A percentile compares a stretch with the other conserved stretches of the same genome.
These are phyloP conservation scores for Phascolomyces articulosus DNA, from an alignment of 371 early-diverging fungal species.

Conservation along the genomic window DNA sequence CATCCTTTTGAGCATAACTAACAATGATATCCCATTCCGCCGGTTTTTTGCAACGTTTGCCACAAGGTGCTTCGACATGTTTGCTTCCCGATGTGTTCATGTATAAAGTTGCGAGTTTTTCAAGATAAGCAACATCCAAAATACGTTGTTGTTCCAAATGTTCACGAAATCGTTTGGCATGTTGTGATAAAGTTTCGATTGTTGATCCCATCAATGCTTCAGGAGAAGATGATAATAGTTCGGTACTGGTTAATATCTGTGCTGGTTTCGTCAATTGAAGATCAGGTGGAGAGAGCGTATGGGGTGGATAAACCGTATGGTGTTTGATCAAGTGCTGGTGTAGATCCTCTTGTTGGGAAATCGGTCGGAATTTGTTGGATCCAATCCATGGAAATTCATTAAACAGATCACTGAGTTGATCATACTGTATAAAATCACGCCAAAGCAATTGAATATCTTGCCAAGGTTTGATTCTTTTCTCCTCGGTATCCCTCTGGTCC, in stretches of 20 bases:
- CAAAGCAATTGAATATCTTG: slow-evolving; percentile 32
- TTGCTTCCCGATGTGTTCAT: slow-evolving; percentile 26
- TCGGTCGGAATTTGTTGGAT: slow-evolving; percentile 23
- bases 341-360: not conserved
- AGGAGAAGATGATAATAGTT: slow-evolving; percentile 21
- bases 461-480: slow-evolving; percentile 28
- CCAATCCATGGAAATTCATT: slow-evolving; percentile 36
- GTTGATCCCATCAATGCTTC: slow-evolving; percentile 30
- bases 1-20: slow-evolving; percentile 8
- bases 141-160: slow-evolving; percentile 24
- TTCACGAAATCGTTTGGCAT: slow-evolving; percentile 27
- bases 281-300: slow-evolving; percentile 14
- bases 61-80: slow-evolving; percentile 36
- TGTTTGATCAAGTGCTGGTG: slow-evolving; percentile 7
- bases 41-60: slow-evolving; percentile 35
- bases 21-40: slow-evolving; percentile 22
- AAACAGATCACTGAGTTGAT: slow-evolving; percentile 27
- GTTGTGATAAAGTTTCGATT: slow-evolving; percentile 24
- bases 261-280: slow-evolving; percentile 20
- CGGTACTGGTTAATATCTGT: slow-evolving; percentile 6
- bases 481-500: not conserved
- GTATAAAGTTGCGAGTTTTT: slow-evolving; percentile 31
- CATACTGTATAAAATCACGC: slow-evolving; percentile 42
- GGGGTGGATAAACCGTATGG: slow-evolving; percentile 2
- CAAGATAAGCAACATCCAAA: slow-evolving; percentile 33